These are phyloP conservation scores for Aureobasidium sp. DNA, from an alignment of 2,329 filamentous ascomycete genomes.

Conservation along the genomic window DNA sequence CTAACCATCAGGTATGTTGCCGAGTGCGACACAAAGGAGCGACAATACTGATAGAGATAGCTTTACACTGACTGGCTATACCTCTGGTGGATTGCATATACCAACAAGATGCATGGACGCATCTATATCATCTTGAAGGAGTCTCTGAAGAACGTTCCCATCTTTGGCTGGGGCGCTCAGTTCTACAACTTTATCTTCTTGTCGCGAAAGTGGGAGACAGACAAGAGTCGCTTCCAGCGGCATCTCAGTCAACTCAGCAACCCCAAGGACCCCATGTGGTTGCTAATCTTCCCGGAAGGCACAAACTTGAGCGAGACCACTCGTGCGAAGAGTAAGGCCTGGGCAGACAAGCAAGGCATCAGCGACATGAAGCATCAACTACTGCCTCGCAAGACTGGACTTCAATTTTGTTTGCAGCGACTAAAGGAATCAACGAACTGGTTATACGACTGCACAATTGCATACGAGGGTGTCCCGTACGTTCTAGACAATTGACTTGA, in stretches of 20 bases:
- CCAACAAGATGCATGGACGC: constrained; percentile 68
- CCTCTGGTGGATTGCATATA: constrained; percentile 80
- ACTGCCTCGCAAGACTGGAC: constrained; percentile 69
- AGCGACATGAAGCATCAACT: constrained; percentile 62
- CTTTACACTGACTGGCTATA: constrained; percentile 86
- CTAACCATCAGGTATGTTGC: constrained; percentile 63
- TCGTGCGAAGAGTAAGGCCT: constrained; percentile 59
- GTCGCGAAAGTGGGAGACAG: constrained; percentile 74
- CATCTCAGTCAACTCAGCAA: constrained; percentile 62
- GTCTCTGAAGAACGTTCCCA: constrained; percentile 70
- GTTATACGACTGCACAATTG: constrained; percentile 84
- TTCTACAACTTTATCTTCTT: constrained; percentile 86
- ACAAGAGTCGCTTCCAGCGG: constrained; percentile 64
- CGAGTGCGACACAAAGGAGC: constrained; percentile 52
- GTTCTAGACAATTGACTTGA: constrained; percentile 14
- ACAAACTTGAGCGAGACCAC: constrained; percentile 73
- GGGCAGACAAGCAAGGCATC: constrained; percentile 66
- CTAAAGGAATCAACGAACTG: constrained; percentile 66
- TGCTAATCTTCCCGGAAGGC: constrained; percentile 77
- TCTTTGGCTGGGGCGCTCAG: constrained; percentile 71
- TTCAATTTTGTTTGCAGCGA: constrained; percentile 69
- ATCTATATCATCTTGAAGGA: constrained; percentile 89
- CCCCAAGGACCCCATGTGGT: constrained; percentile 73
- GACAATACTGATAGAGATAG: constrained; percentile 51
- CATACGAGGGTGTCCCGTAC: constrained; percentile 85